Percentiles rank a stretch among this genome's conserved stretches.
Evolutionary conservation across 2,329 filamentous ascomycete genomes (phyloP).

Genomic region (Nannizziopsis barbatae): DNA sequence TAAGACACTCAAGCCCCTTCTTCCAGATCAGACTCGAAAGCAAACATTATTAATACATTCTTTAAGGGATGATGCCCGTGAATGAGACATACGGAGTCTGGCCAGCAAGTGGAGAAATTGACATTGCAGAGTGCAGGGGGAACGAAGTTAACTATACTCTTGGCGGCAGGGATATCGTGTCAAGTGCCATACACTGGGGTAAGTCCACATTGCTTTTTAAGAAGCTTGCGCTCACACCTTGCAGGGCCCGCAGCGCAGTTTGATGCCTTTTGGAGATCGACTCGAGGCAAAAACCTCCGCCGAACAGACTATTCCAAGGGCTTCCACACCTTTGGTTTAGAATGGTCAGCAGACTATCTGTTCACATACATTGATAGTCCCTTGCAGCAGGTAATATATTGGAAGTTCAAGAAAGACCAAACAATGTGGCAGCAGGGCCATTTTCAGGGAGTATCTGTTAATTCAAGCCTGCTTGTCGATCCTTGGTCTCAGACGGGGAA

Average conservation of each 20-base stretch:
- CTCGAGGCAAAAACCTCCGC: slow-evolving; percentile 20
- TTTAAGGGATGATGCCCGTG: slow-evolving; percentile 41
- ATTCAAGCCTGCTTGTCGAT: slow-evolving; percentile 34
- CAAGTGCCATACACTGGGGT: slow-evolving; percentile 21
- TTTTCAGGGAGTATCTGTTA: slow-evolving; percentile 34
- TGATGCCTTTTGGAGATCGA: slow-evolving; percentile 21
- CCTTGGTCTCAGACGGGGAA: slow-evolving; percentile 36
- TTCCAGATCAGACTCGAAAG: neutral
- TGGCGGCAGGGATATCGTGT: slow-evolving; percentile 35
- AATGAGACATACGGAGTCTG: slow-evolving; percentile 40
- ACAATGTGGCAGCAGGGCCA: slow-evolving; percentile 30
- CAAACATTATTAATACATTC: neutral
- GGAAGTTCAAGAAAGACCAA: slow-evolving; percentile 22
- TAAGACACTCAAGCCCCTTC: slow-evolving; percentile 20
- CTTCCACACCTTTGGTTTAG: slow-evolving; percentile 44
- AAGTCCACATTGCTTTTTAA: neutral
- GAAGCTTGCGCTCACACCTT: neutral
- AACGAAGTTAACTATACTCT: slow-evolving; percentile 33
- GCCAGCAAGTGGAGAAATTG: slow-evolving; percentile 45
- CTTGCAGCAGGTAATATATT: slow-evolving; percentile 24
- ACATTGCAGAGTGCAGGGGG: slow-evolving; percentile 42
- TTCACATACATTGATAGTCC: slow-evolving; percentile 44
- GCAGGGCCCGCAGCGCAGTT: slow-evolving; percentile 11
- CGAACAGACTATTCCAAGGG: slow-evolving; percentile 20
- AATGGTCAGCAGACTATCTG: slow-evolving; percentile 44